Evolutionary conservation across 208 protist genomes (phyloP).

Genomic region (Leishmania guyanensis): DNA sequence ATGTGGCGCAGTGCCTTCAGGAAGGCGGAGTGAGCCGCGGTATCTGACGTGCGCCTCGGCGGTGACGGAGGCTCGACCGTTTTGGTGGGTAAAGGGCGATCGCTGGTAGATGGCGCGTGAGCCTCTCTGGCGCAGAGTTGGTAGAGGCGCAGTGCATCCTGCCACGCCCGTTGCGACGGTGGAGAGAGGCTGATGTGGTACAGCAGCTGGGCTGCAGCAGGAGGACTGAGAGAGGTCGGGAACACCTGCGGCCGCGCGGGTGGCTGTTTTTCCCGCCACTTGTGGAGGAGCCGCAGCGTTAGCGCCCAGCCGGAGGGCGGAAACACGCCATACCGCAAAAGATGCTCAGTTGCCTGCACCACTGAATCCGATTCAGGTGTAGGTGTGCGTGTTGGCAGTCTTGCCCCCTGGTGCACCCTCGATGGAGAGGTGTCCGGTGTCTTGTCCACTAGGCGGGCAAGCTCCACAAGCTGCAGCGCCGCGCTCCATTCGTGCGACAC

Average conservation of each 20-base stretch:
- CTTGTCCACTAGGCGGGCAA: slow-evolving; percentile 5
- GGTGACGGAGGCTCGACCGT: not conserved
- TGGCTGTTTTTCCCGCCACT: slow-evolving; percentile 17
- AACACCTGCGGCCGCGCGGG: slow-evolving; percentile 7
- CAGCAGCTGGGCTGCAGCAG: slow-evolving; percentile 25
- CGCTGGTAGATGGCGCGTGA: not conserved
- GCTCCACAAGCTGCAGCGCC: slow-evolving; percentile 24
- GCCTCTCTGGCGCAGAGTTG: slow-evolving; percentile 12
- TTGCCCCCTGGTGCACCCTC: not conserved
- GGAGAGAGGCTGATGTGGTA: slow-evolving; percentile 31
- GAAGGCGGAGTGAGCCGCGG: slow-evolving; percentile 10
- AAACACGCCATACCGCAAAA: slow-evolving; percentile 26
- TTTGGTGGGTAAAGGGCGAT: not conserved
- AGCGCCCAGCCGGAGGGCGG: slow-evolving; percentile 20
- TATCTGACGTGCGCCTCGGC: not conserved
- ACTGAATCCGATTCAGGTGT: not conserved
- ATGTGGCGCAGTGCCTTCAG: slow-evolving; percentile 45
- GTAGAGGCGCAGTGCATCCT: slow-evolving; percentile 29
- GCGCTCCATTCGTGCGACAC: slow-evolving; percentile 26
- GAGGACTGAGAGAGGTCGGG: slow-evolving; percentile 12
- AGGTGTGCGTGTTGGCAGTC: not conserved
- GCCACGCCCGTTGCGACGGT: slow-evolving; percentile 23
- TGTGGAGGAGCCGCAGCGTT: slow-evolving; percentile 17
- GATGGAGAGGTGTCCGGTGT: not conserved
- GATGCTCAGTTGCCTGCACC: slow-evolving; percentile 6